phyloP scores from a whole-genome alignment of 257 asterid genomes.

The Ehretia macrophylla region DNA sequence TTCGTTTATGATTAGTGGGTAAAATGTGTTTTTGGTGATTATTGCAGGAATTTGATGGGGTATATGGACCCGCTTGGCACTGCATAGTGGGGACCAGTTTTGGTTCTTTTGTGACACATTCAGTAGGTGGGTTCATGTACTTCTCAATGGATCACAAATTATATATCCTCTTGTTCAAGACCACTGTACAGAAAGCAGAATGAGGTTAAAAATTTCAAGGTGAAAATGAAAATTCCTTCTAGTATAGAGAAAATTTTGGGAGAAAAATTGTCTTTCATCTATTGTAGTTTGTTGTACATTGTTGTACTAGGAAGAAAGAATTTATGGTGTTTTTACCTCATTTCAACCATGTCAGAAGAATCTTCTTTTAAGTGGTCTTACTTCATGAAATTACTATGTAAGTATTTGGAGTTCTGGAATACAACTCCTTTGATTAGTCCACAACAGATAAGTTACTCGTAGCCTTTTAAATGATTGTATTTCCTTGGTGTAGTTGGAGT shows the following conservation, averaged over 20 bases:
- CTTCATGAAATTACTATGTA: neutral
- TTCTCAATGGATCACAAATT: constrained; percentile 36
- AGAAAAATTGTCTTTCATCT: constrained; percentile 15
- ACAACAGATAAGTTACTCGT: too few species aligned
- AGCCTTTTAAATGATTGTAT: too few species aligned
- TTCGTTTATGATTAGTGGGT: too few species aligned
- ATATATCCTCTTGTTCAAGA: constrained; percentile 33
- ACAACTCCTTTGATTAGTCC: too few species aligned
- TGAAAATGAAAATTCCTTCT: constrained; percentile 21
- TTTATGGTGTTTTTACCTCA: constrained; percentile 17
- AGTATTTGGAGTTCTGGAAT: neutral
- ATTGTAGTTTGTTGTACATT: constrained; percentile 32
- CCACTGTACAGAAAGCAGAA: constrained; percentile 65
- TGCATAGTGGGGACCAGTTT: constrained; percentile 36
- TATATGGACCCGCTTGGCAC: constrained; percentile 38
- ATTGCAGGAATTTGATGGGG: constrained; percentile 33
- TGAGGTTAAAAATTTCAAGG: constrained; percentile 9
- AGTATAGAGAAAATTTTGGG: constrained; percentile 25
- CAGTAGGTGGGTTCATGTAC: constrained; percentile 32
- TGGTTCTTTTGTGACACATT: constrained; percentile 38
- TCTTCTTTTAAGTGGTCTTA: constrained; percentile 8
- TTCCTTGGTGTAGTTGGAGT: too few species aligned
- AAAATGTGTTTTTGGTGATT: too few species aligned
- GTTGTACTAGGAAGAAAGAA: constrained; percentile 18
- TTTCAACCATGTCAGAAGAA: constrained; percentile 11